These are phyloP conservation scores for Huntiella decipiens DNA, from an alignment of 2,329 filamentous ascomycete species.

Conservation along the genomic window DNA sequence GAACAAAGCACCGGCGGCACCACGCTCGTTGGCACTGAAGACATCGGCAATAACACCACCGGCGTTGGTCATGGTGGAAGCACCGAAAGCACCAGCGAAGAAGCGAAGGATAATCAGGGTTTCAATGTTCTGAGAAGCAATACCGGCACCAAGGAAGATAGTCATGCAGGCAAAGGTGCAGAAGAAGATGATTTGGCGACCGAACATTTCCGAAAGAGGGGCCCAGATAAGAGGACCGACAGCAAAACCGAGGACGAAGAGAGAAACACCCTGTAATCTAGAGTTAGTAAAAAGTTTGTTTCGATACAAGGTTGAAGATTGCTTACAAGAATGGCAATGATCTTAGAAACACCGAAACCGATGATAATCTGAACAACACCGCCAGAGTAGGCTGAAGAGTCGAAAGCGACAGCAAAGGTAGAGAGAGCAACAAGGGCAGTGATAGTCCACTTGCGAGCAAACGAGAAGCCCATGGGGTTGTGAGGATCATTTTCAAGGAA, in stretches of 20 bases:
- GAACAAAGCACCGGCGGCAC: conserved; percentile 39
- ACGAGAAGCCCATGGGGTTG: conserved; percentile 43
- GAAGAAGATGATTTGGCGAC: conserved; percentile 39
- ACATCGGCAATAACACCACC: conserved; percentile 47
- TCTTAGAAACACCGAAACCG: conserved; percentile 31
- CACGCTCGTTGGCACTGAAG: conserved; percentile 34
- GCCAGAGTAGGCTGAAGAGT: conserved; percentile 47
- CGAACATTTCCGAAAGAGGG: conserved; percentile 45
- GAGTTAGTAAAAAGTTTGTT: neutral
- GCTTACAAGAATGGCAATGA: conserved; percentile 31
- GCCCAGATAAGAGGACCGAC: conserved; percentile 48
- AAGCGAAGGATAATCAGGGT: conserved; percentile 51
- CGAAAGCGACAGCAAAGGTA: conserved; percentile 50
- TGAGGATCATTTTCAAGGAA: conserved; percentile 48
- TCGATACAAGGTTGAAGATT: neutral
- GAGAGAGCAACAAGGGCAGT: conserved; percentile 41
- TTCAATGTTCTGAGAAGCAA: conserved; percentile 36
- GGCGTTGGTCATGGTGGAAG: conserved; percentile 41
- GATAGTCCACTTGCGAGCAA: conserved; percentile 43
- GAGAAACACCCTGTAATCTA: conserved; percentile 29
- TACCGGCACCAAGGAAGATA: conserved; percentile 41
- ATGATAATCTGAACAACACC: conserved; percentile 33
- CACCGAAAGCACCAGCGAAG: conserved; percentile 43
- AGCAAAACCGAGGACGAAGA: conserved; percentile 44
- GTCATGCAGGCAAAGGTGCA: conserved; percentile 37